Conservation (phyloP, 179 eudicot species). For the Camellia oleifera region DNA sequence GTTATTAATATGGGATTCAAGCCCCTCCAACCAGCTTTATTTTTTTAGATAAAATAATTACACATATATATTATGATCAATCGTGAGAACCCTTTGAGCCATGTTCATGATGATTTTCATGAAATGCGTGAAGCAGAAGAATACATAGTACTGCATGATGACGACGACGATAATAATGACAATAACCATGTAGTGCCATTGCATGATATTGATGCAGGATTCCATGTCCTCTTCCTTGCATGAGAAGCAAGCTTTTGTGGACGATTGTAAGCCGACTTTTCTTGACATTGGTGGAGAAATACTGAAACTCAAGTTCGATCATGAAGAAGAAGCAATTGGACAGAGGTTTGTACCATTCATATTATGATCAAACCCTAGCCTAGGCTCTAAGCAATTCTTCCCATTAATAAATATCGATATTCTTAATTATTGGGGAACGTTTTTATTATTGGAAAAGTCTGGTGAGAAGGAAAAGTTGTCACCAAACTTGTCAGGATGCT, state of each 20-base stretch:
- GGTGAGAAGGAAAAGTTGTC: no score
- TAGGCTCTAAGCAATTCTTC: no score
- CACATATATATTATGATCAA: background rate
- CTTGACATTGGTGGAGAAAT: slow-evolving; percentile 7
- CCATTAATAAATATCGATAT: no score
- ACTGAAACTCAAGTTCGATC: background rate
- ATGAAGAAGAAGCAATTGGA: slow-evolving; percentile 3
- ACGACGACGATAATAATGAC: no score
- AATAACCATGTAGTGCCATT: background rate
- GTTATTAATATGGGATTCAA: no score
- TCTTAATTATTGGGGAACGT: no score
- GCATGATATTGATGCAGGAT: slow-evolving; percentile 17
- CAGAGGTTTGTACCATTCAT: slow-evolving; percentile 6
- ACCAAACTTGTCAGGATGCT: no score
- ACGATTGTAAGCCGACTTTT: slow-evolving; percentile 10
- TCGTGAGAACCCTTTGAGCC: background rate
- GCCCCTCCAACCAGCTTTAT: no score
- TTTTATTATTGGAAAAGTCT: no score
- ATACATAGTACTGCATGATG: background rate
- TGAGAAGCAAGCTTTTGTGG: slow-evolving; percentile 7
- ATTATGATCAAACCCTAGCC: background rate
- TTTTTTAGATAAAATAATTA: no score
- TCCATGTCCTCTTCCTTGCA: background rate
- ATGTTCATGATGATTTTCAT: background rate
- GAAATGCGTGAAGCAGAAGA: background rate